phyloP scores from a whole-genome alignment of 257 asterid genomes.

The Asclepias syriaca region DNA sequence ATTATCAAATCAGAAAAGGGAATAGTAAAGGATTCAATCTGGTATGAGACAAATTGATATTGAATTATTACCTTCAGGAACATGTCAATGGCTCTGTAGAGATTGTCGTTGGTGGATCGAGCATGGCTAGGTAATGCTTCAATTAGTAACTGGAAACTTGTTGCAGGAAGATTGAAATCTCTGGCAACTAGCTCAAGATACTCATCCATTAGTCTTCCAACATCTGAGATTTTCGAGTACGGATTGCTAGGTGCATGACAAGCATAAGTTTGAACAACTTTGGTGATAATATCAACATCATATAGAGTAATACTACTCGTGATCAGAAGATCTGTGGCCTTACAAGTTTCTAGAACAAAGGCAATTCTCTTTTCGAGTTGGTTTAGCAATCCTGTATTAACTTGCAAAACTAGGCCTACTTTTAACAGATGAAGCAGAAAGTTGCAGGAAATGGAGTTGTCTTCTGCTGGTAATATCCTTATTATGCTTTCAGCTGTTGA shows the following conservation, averaged over 20 bases:
- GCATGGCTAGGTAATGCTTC: conserved; percentile 27
- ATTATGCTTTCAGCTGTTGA: conserved; percentile 27
- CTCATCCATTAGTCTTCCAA: conserved; percentile 28
- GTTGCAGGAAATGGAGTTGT: conserved; percentile 26
- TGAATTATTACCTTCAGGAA: conserved; percentile 22
- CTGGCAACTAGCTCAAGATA: conserved; percentile 21
- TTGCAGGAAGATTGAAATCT: conserved; percentile 18
- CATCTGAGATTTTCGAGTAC: conserved; percentile 6
- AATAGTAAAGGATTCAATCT: not conserved
- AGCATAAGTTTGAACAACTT: conserved; percentile 27
- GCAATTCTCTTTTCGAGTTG: conserved; percentile 26
- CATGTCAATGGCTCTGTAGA: conserved; percentile 29
- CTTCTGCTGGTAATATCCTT: conserved; percentile 23
- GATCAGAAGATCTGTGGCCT: conserved; percentile 24
- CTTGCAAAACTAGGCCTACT: conserved; percentile 20
- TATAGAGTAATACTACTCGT: conserved; percentile 23
- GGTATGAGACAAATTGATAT: too few relatives aligned
- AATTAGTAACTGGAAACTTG: conserved; percentile 22
- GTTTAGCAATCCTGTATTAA: conserved; percentile 14
- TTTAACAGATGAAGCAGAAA: conserved; percentile 32
- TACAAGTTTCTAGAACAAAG: conserved; percentile 18
- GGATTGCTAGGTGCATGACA: conserved; percentile 12
- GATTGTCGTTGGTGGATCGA: conserved; percentile 23
- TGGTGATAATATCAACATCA: conserved; percentile 12
- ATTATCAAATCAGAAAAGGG: too few relatives aligned